Evolutionary conservation across 768 basidiomycete species (phyloP).

Genomic region (Calocybe cyanea): DNA sequence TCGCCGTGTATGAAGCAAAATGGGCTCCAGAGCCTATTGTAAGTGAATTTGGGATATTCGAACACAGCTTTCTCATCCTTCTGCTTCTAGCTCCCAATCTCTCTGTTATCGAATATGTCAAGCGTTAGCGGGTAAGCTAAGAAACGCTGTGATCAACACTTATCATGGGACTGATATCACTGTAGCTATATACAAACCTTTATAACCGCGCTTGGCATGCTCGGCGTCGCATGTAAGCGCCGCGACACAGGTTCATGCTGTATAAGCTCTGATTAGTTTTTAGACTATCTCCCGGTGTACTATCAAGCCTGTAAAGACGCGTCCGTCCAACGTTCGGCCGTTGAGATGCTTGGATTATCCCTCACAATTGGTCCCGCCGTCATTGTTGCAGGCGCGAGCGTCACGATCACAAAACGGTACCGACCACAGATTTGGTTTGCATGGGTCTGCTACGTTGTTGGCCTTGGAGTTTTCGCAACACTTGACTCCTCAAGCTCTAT

Average conservation of each 20-base stretch:
- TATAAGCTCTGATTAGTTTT: background rate
- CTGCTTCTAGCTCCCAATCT: conserved; percentile 7
- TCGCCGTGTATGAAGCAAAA: conserved; percentile 35
- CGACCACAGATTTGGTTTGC: background rate
- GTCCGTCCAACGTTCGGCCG: conserved; percentile 32
- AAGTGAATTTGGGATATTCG: background rate
- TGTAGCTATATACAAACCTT: conserved; percentile 1
- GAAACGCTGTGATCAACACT: too few relatives aligned
- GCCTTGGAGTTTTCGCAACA: background rate
- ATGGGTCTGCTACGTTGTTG: conserved; percentile 1
- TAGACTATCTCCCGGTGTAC: conserved; percentile 39
- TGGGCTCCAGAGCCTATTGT: conserved; percentile 22
- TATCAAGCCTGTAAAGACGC: conserved; percentile 42
- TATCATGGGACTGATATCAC: too few relatives aligned
- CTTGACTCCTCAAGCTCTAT: conserved; percentile 7
- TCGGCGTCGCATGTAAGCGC: conserved; percentile 1
- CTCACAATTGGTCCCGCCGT: conserved; percentile 33
- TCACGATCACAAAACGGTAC: conserved; percentile 4
- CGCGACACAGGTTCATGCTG: background rate
- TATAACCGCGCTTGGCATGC: background rate
- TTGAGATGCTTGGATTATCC: conserved; percentile 29
- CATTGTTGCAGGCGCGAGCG: conserved; percentile 25
- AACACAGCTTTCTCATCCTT: background rate
- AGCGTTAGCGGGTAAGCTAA: conserved; percentile 32
- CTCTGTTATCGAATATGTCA: conserved; percentile 29